Conservation (phyloP, 495 filamentous ascomycete genomes). For the Hypoxylon lienhwacheense region DNA sequence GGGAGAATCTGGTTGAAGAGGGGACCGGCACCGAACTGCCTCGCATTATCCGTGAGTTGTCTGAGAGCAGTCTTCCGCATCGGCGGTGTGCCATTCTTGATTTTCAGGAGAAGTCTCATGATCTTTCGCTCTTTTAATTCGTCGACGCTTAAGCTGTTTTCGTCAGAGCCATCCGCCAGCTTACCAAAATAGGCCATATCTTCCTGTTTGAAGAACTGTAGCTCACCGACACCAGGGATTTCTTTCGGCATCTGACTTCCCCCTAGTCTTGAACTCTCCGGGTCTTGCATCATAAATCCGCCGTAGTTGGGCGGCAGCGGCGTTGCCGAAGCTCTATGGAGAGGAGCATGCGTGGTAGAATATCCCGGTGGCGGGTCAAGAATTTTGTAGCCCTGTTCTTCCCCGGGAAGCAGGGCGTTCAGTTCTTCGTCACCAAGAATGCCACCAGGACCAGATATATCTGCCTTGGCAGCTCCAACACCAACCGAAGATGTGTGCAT, state of each 20-base stretch:
- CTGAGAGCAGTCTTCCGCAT: slow-evolving; percentile 99
- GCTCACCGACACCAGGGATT: slow-evolving; percentile 94
- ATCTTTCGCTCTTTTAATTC: slow-evolving; percentile 98
- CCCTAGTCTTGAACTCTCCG: slow-evolving; percentile 74
- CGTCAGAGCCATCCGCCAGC: slow-evolving; percentile 91
- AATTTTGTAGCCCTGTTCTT: slow-evolving; percentile 85
- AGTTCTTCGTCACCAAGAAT: slow-evolving; percentile 91
- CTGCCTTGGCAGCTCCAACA: slow-evolving; percentile 63
- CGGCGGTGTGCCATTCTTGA: slow-evolving; percentile 98
- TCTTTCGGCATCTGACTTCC: slow-evolving; percentile 95
- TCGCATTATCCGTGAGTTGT: slow-evolving; percentile 96
- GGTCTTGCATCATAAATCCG: slow-evolving; percentile 98
- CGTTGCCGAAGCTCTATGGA: slow-evolving; percentile 76
- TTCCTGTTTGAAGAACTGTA: slow-evolving; percentile 98
- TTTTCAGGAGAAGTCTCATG: slow-evolving; percentile 93
- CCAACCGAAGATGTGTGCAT: slow-evolving; percentile 73
- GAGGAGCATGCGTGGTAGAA: slow-evolving; percentile 75
- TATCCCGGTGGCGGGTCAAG: slow-evolving; percentile 92
- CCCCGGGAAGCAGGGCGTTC: slow-evolving; percentile 79
- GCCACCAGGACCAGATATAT: slow-evolving; percentile 76
- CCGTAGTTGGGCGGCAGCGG: slow-evolving; percentile 63
- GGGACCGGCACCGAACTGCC: slow-evolving; percentile 91
- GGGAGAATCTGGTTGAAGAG: slow-evolving; percentile 98
- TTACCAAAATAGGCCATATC: slow-evolving; percentile 99
- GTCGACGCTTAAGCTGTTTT: slow-evolving; percentile 87